Conservation (phyloP, 306 rosid genomes). For the Cajanus cajan region DNA sequence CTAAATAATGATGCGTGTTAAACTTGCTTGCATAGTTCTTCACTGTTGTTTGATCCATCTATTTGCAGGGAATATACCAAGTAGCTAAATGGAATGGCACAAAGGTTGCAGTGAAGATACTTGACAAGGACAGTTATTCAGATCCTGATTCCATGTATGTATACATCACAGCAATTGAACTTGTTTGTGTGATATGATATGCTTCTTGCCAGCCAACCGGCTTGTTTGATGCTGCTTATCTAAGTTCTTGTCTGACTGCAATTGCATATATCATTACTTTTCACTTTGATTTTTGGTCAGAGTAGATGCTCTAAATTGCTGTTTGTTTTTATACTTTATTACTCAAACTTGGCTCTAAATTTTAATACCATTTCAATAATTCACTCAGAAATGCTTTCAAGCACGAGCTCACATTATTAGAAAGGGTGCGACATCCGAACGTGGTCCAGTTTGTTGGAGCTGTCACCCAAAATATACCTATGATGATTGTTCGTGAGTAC, state of each 20-base stretch:
- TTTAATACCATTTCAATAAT: slow-evolving; percentile 19
- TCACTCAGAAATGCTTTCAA: slow-evolving; percentile 78
- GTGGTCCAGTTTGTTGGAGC: slow-evolving; percentile 99
- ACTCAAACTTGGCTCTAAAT: slow-evolving; percentile 12
- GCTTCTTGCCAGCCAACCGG: slow-evolving; percentile 18
- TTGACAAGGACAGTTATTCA: slow-evolving; percentile 80
- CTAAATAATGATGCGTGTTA: not conserved
- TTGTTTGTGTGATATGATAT: slow-evolving; percentile 25
- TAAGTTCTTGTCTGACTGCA: not conserved
- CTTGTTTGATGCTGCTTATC: slow-evolving; percentile 20
- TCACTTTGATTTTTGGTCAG: slow-evolving; percentile 29
- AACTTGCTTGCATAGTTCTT: slow-evolving; percentile 10
- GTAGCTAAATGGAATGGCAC: slow-evolving; percentile 99
- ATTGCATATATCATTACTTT: slow-evolving; percentile 18
- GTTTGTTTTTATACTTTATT: slow-evolving; percentile 24
- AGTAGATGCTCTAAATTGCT: not conserved
- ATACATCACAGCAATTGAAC: slow-evolving; percentile 25
- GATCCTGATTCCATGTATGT: slow-evolving; percentile 89
- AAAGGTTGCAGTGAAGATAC: slow-evolving; percentile 91
- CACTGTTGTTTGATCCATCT: slow-evolving; percentile 17
- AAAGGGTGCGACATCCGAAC: slow-evolving; percentile 97
- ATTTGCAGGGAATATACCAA: slow-evolving; percentile 81
- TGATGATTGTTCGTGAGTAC: slow-evolving; percentile 97
- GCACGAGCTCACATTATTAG: slow-evolving; percentile 81
- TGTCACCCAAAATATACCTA: slow-evolving; percentile 95